Base-by-base conservation (phyloP, 805 yeast species). In the Kockiozyma suomiensis region DNA sequence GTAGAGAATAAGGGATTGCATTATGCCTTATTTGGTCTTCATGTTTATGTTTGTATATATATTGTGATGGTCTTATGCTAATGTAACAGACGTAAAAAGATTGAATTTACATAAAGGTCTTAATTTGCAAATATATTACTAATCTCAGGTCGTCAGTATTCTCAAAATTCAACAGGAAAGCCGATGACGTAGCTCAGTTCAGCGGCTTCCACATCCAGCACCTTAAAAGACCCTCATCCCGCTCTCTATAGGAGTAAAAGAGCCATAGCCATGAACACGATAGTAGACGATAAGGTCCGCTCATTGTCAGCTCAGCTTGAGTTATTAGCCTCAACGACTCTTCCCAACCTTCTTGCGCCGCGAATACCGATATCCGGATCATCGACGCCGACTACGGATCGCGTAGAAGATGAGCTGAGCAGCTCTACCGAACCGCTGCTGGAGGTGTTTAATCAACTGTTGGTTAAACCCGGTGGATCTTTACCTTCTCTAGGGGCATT, bases 251-350 rank as follows among this genome's bases (percentile, higher is more conserved):
- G 17, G 42, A 48, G 2, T 19, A 10, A 21, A 1, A n/a, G 4
- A 21, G 26, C 43, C 8, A 33, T 30, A 15, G 40, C 41, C 19
- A 59, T 59, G 64, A 45, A 50, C 43, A 46, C 64, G 12, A 43
- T 59, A 26, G 64, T 59, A 30, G 61, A 56, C 55, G 60, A 41
- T 46, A 55, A 49, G 25, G 50, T 61, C 15, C 60, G 40, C 23
- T 45, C 54, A 23, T 58, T 61, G 17, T 58, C 59, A 17, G 38
- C 56, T 12, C 52, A 51, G 30, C 56, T 61, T 10, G 65, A 61
- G 21, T 26, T 42, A 25, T 52, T 61, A 4, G 62, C 64, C 12
- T 51, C 58, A 25, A 38, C 48, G n/a, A 59, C 62, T 25, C 57
- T 58, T 21, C 65, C 65, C 35, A 43, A 40, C n/a, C 56, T 61